Evolutionary conservation across 2,329 filamentous ascomycete species (phyloP), one percentile per base, ranked within the genome.

Genomic region (Fusarium gaditjirri): DNA sequence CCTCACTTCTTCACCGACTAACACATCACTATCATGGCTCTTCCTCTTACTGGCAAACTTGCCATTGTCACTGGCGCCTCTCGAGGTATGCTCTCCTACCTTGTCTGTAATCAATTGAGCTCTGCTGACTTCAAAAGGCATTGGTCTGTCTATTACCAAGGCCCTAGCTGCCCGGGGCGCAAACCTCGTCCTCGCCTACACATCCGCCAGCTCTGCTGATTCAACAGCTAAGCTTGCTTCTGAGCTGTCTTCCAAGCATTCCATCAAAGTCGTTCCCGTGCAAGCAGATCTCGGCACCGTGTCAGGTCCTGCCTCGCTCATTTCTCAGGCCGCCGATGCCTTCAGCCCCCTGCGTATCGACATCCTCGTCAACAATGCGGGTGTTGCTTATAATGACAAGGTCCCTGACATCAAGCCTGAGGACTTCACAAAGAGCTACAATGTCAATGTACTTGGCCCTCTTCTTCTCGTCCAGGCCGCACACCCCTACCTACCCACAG

Each of bases 311-410:
- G 74, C 74, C 6, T 66, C 63, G 12, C 75, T 77, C 61, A 68
- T 77, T 56, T 53, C 72, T 27, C 75, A 77, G 50, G 75, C 75
- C 21, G 67, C 61, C 21, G 55, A 76, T 54, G 71, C 71, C 41
- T 77, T 77, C 33, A 60, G 25, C 54, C 75, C 75, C 21, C 61
- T 77, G 23, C 75, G 75, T 44, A 75, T 77, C 58, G 75, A 95
- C 82, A 93, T 96, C 75, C 84, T 96, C 56, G 84, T 97, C 84
- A 95, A 96, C 86, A 96, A 96, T 80, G 93, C 94, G 44, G 94
- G 93, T 59, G 83, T 90, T 9, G 85, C 88, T 53, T 80, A 87
- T 62, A 94, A 95, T 82, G 87, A 90, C 70, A 81, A 83, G 25
- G 82, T 92, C 25, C 84, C 87, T 46, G 87, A 91, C 14, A 86